phyloP scores from a whole-genome alignment of 345 rosid species.

The Sonneratia caseolaris region DNA sequence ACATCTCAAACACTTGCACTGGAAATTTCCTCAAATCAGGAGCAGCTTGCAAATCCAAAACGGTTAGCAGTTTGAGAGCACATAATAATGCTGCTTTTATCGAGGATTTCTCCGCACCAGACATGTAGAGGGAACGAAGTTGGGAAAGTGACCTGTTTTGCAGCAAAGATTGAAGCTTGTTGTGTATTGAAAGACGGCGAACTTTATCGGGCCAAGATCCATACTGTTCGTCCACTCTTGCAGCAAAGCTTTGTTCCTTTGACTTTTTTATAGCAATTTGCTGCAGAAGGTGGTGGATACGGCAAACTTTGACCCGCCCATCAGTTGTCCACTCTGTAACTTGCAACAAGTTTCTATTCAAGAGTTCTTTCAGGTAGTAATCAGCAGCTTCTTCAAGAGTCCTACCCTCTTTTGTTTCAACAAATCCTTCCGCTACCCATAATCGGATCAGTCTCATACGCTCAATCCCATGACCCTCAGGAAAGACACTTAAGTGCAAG shows the following conservation, averaged over 20 bases:
- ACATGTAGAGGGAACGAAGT: conserved; percentile 31
- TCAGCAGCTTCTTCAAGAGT: conserved; percentile 33
- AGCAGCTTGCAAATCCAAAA: conserved; percentile 26
- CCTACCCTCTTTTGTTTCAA: conserved; percentile 25
- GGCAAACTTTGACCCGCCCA: conserved; percentile 23
- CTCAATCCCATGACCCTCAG: conserved; percentile 22
- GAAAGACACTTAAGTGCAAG: conserved; percentile 31
- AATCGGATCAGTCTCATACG: conserved; percentile 18
- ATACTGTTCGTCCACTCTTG: conserved; percentile 15
- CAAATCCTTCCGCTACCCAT: conserved; percentile 40
- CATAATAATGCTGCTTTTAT: conserved; percentile 2
- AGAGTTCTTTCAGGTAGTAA: conserved; percentile 31
- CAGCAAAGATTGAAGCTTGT: conserved; percentile 8
- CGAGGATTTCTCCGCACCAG: conserved; percentile 9
- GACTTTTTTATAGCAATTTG: conserved; percentile 27
- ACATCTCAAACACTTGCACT: conserved; percentile 12
- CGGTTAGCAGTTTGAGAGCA: conserved; percentile 23
- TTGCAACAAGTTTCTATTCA: conserved; percentile 27
- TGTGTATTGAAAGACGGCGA: conserved; percentile 29
- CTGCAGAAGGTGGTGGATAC: conserved; percentile 27
- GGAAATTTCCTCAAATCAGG: conserved; percentile 24
- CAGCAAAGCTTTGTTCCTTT: conserved; percentile 24
- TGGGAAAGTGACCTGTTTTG: conserved; percentile 15
- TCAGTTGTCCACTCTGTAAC: conserved; percentile 15
- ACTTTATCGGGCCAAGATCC: conserved; percentile 20